Percentiles rank a stretch among this genome's conserved stretches.
Conservation (phyloP, 768 basidiomycete species). For the Xerocomus brunneocitrinus region DNA sequence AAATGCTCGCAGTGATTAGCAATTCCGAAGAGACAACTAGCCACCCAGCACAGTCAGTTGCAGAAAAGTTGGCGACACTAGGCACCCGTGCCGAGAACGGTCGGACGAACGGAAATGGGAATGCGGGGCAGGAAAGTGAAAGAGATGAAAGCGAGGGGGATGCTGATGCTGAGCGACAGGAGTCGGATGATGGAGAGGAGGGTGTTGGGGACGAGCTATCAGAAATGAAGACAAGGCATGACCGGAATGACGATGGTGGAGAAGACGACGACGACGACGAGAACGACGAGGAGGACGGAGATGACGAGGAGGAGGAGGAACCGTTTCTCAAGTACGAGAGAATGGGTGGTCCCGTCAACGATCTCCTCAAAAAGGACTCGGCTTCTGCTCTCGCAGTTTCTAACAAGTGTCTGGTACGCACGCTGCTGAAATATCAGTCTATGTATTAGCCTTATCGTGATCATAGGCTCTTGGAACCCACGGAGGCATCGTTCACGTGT, state of each 20-base stretch:
- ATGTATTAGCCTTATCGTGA: background rate
- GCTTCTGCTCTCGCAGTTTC: conserved; percentile 79
- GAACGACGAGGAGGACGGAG: conserved; percentile 21
- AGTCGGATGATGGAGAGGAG: conserved; percentile 5
- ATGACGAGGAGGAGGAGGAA: conserved; percentile 63
- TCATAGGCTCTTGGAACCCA: conserved; percentile 87
- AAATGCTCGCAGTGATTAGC: conserved; percentile 8
- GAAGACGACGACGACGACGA: conserved; percentile 17
- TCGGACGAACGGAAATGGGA: conserved; percentile 20
- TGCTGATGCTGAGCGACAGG: background rate
- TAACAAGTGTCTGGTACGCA: conserved; percentile 61
- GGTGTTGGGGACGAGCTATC: background rate
- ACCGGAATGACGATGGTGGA: conserved; percentile 6
- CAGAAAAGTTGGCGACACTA: background rate
- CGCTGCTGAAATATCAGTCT: background rate
- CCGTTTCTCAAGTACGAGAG: conserved; percentile 89
- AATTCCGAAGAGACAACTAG: background rate
- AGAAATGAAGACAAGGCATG: background rate
- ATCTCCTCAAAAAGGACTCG: conserved; percentile 84
- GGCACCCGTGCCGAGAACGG: background rate
- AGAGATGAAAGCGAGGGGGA: conserved; percentile 4
- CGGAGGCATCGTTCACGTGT: conserved; percentile 83
- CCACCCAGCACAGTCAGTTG: background rate
- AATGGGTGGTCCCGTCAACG: conserved; percentile 64
- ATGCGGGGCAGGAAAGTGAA: background rate